Percentiles rank a stretch among this genome's conserved stretches.
phyloP scores from a whole-genome alignment of 352 stramenopile species.

The Phytophthora fragariaefolia region DNA sequence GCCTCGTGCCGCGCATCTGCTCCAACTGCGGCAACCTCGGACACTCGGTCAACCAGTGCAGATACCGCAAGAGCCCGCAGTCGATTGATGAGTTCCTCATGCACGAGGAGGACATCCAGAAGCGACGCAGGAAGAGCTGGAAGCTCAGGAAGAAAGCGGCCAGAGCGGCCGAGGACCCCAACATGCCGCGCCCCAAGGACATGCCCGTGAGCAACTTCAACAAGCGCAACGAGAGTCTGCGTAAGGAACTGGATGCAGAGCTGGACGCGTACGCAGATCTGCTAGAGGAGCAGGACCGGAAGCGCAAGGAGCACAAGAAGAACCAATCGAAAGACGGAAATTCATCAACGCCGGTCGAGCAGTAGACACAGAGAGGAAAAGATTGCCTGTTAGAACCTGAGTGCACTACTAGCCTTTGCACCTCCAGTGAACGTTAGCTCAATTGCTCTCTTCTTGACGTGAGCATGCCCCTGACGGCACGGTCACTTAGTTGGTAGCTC shows the following conservation, averaged over 20 bases:
- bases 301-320: slow-evolving; percentile 28
- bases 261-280: slow-evolving; percentile 66
- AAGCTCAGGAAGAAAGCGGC: slow-evolving; percentile 25
- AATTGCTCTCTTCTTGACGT: slow-evolving; percentile 18
- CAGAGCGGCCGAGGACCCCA: slow-evolving; percentile 17
- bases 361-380: slow-evolving; percentile 27
- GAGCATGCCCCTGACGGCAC: slow-evolving; percentile 22
- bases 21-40: slow-evolving; percentile 79
- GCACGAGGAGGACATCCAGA: slow-evolving; percentile 24
- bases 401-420: slow-evolving; percentile 13
- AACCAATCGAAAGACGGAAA: slow-evolving; percentile 20
- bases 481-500: slow-evolving; percentile 38
- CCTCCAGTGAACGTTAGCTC: not conserved
- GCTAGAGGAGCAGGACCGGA: slow-evolving; percentile 21
- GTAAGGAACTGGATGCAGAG: slow-evolving; percentile 64
- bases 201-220: slow-evolving; percentile 42
- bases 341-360: slow-evolving; percentile 4
- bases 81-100: slow-evolving; percentile 41
- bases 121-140: slow-evolving; percentile 29
- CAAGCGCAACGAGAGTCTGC: slow-evolving; percentile 60
- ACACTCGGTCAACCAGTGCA: slow-evolving; percentile 60
- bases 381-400: slow-evolving; percentile 19
- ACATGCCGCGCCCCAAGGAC: slow-evolving; percentile 14
- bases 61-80: slow-evolving; percentile 34
- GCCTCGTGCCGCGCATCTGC: slow-evolving; percentile 78